These are phyloP conservation scores for Linnemannia exigua DNA, from an alignment of 192 early-diverging fungal genomes.

Conservation along the genomic window DNA sequence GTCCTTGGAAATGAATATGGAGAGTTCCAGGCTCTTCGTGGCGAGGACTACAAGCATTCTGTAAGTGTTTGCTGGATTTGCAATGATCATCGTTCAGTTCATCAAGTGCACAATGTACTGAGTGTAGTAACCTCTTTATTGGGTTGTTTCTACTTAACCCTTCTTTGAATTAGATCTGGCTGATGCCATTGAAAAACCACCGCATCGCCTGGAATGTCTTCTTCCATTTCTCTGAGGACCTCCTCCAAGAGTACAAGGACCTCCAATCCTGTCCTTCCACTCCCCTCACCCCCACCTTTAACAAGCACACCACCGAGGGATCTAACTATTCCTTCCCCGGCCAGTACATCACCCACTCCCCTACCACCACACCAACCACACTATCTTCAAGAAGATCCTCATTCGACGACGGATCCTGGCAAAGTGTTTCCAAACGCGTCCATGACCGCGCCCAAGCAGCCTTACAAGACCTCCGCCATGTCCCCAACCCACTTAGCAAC, in stretches of 20 bases:
- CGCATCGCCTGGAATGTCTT: conserved; percentile 20
- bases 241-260: conserved; percentile 1
- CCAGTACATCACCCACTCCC: not conserved
- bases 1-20: not conserved
- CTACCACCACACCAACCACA: too few species aligned
- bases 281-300: not conserved
- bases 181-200: conserved; percentile 17
- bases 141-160: not conserved
- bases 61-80: not conserved
- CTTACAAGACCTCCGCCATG: not conserved
- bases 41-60: not conserved
- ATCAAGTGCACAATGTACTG: not conserved
- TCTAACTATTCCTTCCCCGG: not conserved
- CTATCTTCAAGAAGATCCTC: not conserved
- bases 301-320: too few species aligned
- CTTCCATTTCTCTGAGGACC: conserved; percentile 11
- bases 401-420: not conserved
- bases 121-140: not conserved
- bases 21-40: conserved; percentile 17
- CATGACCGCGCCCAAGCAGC: conserved; percentile 7
- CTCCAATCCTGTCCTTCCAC: not conserved
- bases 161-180: conserved; percentile 10
- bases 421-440: not conserved
- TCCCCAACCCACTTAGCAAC: conserved; percentile 12
- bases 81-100: too few species aligned